Conservation (phyloP, 1,139 yeast genomes). For the Debaryomyces udenii region DNA sequence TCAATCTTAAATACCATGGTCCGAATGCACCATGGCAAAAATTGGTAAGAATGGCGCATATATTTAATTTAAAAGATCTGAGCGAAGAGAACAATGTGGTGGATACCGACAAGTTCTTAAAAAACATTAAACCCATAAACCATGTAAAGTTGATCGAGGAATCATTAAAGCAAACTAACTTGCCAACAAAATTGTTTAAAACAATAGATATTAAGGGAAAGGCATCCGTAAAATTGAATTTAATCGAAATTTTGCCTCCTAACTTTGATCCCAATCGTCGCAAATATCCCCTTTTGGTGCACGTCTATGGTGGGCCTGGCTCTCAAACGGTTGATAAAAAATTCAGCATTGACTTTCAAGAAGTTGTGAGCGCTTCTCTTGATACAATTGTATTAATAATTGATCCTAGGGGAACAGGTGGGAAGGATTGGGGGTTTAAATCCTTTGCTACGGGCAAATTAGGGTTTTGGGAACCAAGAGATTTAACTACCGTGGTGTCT, state of each 20-base stretch:
- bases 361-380: slow-evolving; percentile 65
- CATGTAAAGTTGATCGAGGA: slow-evolving; percentile 28
- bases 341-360: slow-evolving; percentile 65
- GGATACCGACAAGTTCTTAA: slow-evolving; percentile 20
- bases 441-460: slow-evolving; percentile 68
- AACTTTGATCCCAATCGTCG: slow-evolving; percentile 53
- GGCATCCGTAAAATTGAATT: slow-evolving; percentile 57
- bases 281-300: slow-evolving; percentile 79
- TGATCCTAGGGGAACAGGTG: slow-evolving; percentile 96
- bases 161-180: slow-evolving; percentile 34
- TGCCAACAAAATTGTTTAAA: slow-evolving; percentile 60
- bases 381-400: slow-evolving; percentile 78
- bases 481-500: slow-evolving; percentile 67
- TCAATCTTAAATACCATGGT: slow-evolving; percentile 58
- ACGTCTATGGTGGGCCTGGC: slow-evolving; percentile 95
- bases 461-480: slow-evolving; percentile 89
- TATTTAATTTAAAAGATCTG: slow-evolving; percentile 25
- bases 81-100: slow-evolving; percentile 12
- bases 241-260: slow-evolving; percentile 76
- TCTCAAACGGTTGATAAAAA: slow-evolving; percentile 67
- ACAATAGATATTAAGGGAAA: slow-evolving; percentile 37
- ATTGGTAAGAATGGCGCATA: slow-evolving; percentile 48
- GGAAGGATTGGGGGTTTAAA: slow-evolving; percentile 77
- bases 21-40: slow-evolving; percentile 71
- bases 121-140: slow-evolving; percentile 34